Percentiles rank a stretch among this genome's conserved stretches.
Evolutionary conservation across 495 filamentous ascomycete species (phyloP).

Genomic region (Hypoxylon fragiforme): DNA sequence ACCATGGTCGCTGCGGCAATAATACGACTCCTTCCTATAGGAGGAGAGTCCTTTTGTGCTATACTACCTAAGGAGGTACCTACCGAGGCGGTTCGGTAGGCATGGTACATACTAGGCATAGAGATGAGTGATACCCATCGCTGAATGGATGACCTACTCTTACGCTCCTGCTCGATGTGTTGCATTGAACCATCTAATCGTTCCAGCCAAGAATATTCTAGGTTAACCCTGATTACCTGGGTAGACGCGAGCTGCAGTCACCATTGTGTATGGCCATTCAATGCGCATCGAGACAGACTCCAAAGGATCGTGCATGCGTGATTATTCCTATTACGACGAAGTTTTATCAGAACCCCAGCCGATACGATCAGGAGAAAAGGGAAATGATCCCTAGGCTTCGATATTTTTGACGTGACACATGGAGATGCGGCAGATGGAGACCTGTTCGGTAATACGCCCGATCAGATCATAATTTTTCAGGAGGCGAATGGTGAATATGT

Average conservation of each 20-base stretch:
- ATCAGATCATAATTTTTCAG: not conserved
- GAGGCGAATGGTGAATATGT: not conserved
- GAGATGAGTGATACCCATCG: too few species aligned
- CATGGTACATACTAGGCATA: too few species aligned
- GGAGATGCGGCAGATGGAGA: not conserved
- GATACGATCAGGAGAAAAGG: not conserved
- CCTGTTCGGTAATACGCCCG: not conserved
- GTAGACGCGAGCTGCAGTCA: slow-evolving; percentile 6
- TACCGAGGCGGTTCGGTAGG: too few species aligned
- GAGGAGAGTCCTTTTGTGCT: not conserved
- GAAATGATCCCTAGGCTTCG: not conserved
- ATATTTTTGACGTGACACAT: slow-evolving; percentile 3
- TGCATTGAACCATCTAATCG: slow-evolving; percentile 15
- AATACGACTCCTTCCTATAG: not conserved
- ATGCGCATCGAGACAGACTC: slow-evolving; percentile 5
- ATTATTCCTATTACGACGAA: slow-evolving; percentile 11
- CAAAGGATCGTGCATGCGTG: slow-evolving; percentile 20
- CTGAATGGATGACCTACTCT: not conserved
- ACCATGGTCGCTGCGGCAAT: not conserved
- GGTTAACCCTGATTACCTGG: slow-evolving; percentile 4
- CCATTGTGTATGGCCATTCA: slow-evolving; percentile 10
- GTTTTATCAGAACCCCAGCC: not conserved
- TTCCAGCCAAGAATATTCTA: not conserved
- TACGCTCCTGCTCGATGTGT: slow-evolving; percentile 15
- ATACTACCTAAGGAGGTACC: too few species aligned